Base-by-base conservation (phyloP, 208 protist species). In the Acanthamoeba royreba region DNA sequence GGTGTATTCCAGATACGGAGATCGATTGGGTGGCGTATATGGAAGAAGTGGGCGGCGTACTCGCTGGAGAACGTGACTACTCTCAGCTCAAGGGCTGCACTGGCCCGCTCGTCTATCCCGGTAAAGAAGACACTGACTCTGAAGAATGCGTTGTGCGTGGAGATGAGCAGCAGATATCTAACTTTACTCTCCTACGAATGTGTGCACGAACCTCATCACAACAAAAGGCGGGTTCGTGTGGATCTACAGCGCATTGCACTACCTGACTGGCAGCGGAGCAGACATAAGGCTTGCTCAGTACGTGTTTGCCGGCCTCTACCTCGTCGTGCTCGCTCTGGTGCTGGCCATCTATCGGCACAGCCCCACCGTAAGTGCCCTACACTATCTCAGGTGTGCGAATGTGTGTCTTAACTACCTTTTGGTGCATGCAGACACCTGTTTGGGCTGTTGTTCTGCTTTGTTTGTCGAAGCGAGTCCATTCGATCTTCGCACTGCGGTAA, bases 11-110 rank as follows among this genome's bases (percentile, higher is more conserved):
- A 77, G 79, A 98, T 92, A 98, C 97, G 11, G 97, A 98, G 86
- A 98, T 98, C 86, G 98, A 98, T 87, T 98, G 97, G 97, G 77
- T 61, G 11, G 97, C 98, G 3, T 98, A 98, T 93, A 98, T 98
- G 97, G 58, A 98, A 66, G 96, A 98, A 90, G 97, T 98, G 31
- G 89, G 93, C 40, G 77, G 94, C 11, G 81, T 72, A 8, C 38
- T 97, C 15, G 42, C 96, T 0, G 97, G 97, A 40, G 93, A 97
- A 35, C 72, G 47, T 4, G 96, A 98, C 87, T 98, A 98, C 91
- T 90, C 83, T 0, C 58, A 96, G 46, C 52, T 98, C 4, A 45
- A 95, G 31, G 98, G 97, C 13, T 92, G 91, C 52, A 98, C 98
- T 17, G 98, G 98, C 11, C 98, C 97, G 35, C 96, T 98, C 15